These are phyloP conservation scores for Nakataea oryzae DNA, from an alignment of 2,329 filamentous ascomycete genomes.

Conservation along the genomic window DNA sequence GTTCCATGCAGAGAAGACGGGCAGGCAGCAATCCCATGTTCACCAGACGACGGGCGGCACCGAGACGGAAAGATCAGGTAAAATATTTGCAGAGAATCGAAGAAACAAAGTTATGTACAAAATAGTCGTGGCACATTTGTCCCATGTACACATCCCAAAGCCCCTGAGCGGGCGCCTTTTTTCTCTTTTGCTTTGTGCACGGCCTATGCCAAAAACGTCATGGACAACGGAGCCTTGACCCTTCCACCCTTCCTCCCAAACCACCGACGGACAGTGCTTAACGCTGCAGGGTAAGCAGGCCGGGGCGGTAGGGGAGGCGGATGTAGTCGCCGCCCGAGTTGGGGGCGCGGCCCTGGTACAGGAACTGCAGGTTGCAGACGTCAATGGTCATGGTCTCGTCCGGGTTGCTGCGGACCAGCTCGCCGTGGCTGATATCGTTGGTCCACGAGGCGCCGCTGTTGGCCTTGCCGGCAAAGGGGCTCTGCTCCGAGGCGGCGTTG, in stretches of 20 bases:
- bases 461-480: conserved; percentile 56
- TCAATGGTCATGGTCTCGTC: conserved; percentile 56
- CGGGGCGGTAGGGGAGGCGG: conserved; percentile 41
- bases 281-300: conserved; percentile 35
- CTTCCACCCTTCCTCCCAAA: not conserved
- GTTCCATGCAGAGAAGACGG: no score
- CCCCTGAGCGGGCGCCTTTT: not conserved
- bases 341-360: conserved; percentile 50
- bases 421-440: conserved; percentile 57
- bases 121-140: not conserved
- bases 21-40: no score
- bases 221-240: not conserved
- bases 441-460: conserved; percentile 57
- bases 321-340: conserved; percentile 34
- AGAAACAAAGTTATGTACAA: not conserved
- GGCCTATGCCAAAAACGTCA: no score
- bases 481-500: conserved; percentile 41
- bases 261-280: conserved; percentile 12
- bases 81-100: not conserved
- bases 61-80: no score
- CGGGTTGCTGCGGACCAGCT: conserved; percentile 41
- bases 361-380: conserved; percentile 52
- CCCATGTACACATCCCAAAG: not conserved
- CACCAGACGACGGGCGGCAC: no score
- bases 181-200: no score